These are phyloP conservation scores for Ceraceosorus guamensis DNA, from an alignment of 1,284 basidiomycete species.

Conservation along the genomic window DNA sequence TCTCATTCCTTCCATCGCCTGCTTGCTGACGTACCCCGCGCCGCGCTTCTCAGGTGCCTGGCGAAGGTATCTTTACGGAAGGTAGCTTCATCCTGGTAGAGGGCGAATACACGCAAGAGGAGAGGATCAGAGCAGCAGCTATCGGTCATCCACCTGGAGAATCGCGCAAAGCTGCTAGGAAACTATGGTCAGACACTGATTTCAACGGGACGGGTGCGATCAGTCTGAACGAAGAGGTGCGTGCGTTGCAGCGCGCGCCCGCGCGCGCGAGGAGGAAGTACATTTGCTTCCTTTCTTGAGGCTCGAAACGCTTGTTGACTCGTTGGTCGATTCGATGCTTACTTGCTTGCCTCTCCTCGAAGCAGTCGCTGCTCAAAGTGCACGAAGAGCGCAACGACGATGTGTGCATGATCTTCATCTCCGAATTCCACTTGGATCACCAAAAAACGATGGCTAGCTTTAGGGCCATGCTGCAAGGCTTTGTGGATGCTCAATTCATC, in stretches of 20 bases:
- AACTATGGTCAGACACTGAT: conserved; percentile 61
- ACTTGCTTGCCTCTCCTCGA: not conserved
- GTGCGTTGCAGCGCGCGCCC: too few species aligned
- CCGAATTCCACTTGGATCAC: conserved; percentile 90
- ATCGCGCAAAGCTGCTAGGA: conserved; percentile 19
- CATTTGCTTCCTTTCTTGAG: too few species aligned
- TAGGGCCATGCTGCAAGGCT: conserved; percentile 79
- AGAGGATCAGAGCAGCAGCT: conserved; percentile 77
- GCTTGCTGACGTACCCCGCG: not conserved
- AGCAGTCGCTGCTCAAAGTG: conserved; percentile 7
- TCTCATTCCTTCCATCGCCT: too few species aligned
- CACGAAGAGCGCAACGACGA: conserved; percentile 46
- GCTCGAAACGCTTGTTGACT: too few species aligned
- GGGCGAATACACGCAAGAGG: conserved; percentile 90
- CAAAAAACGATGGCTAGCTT: conserved; percentile 72
- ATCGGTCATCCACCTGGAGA: conserved; percentile 82
- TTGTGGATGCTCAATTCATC: conserved; percentile 76
- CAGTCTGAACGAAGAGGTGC: conserved; percentile 84
- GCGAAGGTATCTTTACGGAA: conserved; percentile 93
- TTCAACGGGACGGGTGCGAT: conserved; percentile 87
- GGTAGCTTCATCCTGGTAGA: conserved; percentile 91
- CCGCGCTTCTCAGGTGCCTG: conserved; percentile 53
- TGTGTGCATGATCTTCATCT: conserved; percentile 81
- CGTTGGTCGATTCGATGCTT: too few species aligned
- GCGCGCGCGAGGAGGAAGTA: not conserved